These are phyloP conservation scores for Didymella sp. DNA, from an alignment of 2,329 filamentous ascomycete species.

Conservation along the genomic window DNA sequence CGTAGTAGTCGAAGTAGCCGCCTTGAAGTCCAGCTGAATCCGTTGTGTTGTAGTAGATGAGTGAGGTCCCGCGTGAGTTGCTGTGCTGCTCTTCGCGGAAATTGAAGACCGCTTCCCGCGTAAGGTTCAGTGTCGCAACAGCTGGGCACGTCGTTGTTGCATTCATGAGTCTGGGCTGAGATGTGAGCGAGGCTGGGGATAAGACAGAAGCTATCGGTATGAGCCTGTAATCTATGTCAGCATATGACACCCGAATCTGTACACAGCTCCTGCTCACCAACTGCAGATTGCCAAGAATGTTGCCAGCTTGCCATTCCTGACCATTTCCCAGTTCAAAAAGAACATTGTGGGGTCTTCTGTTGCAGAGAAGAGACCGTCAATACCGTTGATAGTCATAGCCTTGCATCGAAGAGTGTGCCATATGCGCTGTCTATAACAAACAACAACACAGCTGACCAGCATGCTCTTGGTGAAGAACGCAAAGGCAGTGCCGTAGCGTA, in stretches of 20 bases:
- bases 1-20: constrained; percentile 48
- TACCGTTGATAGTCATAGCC: constrained; percentile 48
- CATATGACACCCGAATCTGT: background rate
- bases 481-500: constrained; percentile 47
- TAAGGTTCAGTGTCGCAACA: constrained; percentile 45
- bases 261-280: constrained; percentile 35
- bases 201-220: constrained; percentile 49
- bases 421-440: constrained; percentile 49
- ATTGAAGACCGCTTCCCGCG: constrained; percentile 39
- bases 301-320: constrained; percentile 46
- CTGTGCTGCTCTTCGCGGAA: constrained; percentile 35
- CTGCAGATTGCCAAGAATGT: constrained; percentile 46
- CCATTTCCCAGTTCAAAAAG: constrained; percentile 45
- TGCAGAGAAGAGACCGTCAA: constrained; percentile 48
- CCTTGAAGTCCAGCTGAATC: constrained; percentile 28
- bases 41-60: constrained; percentile 48
- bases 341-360: constrained; percentile 48
- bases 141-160: constrained; percentile 30
- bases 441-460: constrained; percentile 43
- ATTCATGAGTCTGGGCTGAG: constrained; percentile 32
- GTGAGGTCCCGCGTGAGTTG: constrained; percentile 31
- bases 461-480: constrained; percentile 50
- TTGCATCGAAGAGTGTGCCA: constrained; percentile 48
- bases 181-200: constrained; percentile 46
- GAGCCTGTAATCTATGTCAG: constrained; percentile 33